Percentiles rank a stretch among this genome's conserved stretches.
Evolutionary conservation across 345 rosid genomes (phyloP).

Genomic region (Hibiscus mutabilis): DNA sequence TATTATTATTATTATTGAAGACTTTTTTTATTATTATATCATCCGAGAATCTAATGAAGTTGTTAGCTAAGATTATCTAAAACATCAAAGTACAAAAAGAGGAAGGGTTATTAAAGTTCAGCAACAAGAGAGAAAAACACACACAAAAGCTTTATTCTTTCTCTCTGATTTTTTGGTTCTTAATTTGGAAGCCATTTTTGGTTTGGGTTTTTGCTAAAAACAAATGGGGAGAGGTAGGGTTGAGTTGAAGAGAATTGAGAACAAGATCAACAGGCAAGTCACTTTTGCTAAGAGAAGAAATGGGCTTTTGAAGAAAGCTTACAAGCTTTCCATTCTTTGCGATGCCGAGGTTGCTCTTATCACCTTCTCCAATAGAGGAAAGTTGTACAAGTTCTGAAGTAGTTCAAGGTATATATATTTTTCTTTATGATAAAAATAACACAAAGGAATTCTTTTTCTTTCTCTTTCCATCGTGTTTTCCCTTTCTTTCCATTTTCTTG

Average conservation of each 20-base stretch:
- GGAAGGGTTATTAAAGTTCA: background rate
- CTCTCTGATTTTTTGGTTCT: background rate
- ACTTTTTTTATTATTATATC: background rate
- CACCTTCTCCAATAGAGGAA: constrained; percentile 98
- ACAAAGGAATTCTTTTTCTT: background rate
- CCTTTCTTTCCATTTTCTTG: too few species aligned
- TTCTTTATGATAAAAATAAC: background rate
- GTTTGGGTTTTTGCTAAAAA: background rate
- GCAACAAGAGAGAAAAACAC: background rate
- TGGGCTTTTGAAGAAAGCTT: constrained; percentile 97
- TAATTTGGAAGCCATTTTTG: background rate
- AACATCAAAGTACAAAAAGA: background rate
- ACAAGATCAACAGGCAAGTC: constrained; percentile 98
- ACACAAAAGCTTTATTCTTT: background rate
- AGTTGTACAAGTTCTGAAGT: constrained; percentile 97
- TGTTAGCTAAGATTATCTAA: constrained; percentile 7
- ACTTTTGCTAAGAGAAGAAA: constrained; percentile 98
- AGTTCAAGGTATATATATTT: constrained; percentile 72
- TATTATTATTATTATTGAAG: too few species aligned
- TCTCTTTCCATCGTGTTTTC: background rate
- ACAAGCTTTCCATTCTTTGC: constrained; percentile 94
- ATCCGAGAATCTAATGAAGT: background rate
- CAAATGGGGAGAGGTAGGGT: constrained; percentile 96
- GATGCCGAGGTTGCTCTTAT: constrained; percentile 99
- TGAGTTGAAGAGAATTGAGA: constrained; percentile 96